These are phyloP conservation scores for Metschnikowia amazonensis DNA, from an alignment of 805 yeast species.

Conservation along the genomic window DNA sequence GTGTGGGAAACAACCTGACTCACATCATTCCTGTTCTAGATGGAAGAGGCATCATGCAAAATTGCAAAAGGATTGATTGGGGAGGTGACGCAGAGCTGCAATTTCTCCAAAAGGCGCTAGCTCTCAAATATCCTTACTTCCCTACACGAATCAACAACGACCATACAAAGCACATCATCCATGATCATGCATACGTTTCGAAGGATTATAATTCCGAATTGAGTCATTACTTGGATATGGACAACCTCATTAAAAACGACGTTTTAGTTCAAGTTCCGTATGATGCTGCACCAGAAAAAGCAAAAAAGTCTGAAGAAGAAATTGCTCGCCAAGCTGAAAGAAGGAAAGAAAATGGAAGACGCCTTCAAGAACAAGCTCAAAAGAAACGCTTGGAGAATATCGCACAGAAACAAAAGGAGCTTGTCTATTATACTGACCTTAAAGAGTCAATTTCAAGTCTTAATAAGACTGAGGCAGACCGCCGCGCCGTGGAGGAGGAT, in stretches of 20 bases:
- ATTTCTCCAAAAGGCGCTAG: constrained; percentile 58
- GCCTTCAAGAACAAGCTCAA: constrained; percentile 91
- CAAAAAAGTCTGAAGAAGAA: constrained; percentile 70
- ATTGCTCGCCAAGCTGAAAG: constrained; percentile 70
- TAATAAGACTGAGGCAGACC: constrained; percentile 51
- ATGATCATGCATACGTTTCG: constrained; percentile 78
- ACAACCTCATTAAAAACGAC: constrained; percentile 63
- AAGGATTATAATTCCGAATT: constrained; percentile 64
- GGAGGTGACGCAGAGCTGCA: constrained; percentile 77
- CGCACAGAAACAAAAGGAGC: constrained; percentile 76
- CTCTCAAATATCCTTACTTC: constrained; percentile 86
- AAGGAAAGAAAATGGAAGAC: constrained; percentile 77
- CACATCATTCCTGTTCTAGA: constrained; percentile 75
- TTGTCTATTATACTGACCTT: constrained; percentile 61
- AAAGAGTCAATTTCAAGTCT: constrained; percentile 48
- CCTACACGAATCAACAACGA: constrained; percentile 65
- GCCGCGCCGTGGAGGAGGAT: constrained; percentile 63
- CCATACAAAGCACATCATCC: constrained; percentile 65
- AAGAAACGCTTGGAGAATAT: constrained; percentile 76
- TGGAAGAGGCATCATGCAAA: constrained; percentile 62
- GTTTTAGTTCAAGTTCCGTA: constrained; percentile 77
- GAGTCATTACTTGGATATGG: constrained; percentile 52
- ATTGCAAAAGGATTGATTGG: constrained; percentile 82
- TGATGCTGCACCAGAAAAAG: constrained; percentile 52
- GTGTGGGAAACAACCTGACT: constrained; percentile 79